Conservation (phyloP, 257 asterid species). For the Solanum acaule region DNA sequence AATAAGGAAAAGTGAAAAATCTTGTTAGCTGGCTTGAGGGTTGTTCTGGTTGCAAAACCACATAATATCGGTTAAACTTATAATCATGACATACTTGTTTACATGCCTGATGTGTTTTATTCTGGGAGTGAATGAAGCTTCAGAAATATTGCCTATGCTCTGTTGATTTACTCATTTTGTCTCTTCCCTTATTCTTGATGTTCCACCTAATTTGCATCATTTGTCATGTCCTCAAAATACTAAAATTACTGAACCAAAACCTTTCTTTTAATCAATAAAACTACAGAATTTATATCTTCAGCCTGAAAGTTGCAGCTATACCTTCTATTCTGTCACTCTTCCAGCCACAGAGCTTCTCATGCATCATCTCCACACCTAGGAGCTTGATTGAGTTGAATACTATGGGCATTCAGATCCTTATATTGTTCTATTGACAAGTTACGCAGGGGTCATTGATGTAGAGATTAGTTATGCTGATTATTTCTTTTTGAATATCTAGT, state of each 20-base stretch:
- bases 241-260: not conserved
- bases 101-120: not conserved
- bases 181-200: not conserved
- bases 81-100: not conserved
- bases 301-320: not conserved
- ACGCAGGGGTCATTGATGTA: not conserved
- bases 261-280: not conserved
- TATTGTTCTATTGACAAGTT: not conserved
- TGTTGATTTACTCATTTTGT: not conserved
- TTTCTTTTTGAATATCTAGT: not conserved
- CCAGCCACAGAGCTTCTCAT: not conserved
- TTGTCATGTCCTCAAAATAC: not conserved
- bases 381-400: not conserved
- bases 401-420: not conserved
- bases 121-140: not conserved
- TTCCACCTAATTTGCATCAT: not conserved
- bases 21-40: not conserved
- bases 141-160: not conserved
- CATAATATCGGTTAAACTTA: not conserved
- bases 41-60: not conserved
- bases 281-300: not conserved
- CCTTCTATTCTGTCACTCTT: not conserved
- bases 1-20: not conserved
- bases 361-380: not conserved
- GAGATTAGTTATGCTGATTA: not conserved